Base-by-base conservation (phyloP, 1,284 basidiomycete species). In the Coniferiporia weirii region DNA sequence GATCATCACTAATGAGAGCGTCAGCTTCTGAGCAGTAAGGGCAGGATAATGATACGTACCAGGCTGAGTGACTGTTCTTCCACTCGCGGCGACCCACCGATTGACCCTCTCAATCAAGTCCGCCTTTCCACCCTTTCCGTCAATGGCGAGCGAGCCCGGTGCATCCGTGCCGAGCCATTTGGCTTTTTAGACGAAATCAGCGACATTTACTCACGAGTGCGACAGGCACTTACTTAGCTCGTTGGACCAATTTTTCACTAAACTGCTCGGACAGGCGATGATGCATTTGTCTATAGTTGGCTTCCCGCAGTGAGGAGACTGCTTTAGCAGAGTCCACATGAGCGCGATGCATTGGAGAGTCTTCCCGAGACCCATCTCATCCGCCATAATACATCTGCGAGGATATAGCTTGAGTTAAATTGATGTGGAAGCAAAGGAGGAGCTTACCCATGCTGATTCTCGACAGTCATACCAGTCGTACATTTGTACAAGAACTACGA, bases 181-280 rank as follows among this genome's bases (percentile, higher is more conserved):
- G 40, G 85, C 92, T 95, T 43, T 22, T 46, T 40, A 43, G 44
- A 48, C 44, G 20, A 63, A 17, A 56, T 19, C 8, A 56, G 50
- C 40, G n/a, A 8, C 10, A 43, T 19, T 45, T 43, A 54, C 15
- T 32, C 27, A 27, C 27, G 5, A 27, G 27, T 27, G 27, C 38
- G 22, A 52, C 20, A 27, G n/a, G 5, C 22, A 73, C 83, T 58
- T 63, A 87, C 93, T 84, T 19, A 99, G 79, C 74, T 99, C 96
- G 70, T 99, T 98, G 0, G 95, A 96, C 96, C 96, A 99, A 69
- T 99, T 99, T 69, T 91, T 91, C 27, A 99, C 96, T 57, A 99
- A 76, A 75, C 93, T 97, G 2, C 95, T 94, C 0, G 97, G 97
- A 70, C 97, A 99, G 0, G 89, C 95, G 64, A 99, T 98, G 71